Percentiles rank a stretch among this genome's conserved stretches.
These are phyloP conservation scores for Phylloporus rhodoxanthus DNA, from an alignment of 768 basidiomycete genomes.

Conservation along the genomic window DNA sequence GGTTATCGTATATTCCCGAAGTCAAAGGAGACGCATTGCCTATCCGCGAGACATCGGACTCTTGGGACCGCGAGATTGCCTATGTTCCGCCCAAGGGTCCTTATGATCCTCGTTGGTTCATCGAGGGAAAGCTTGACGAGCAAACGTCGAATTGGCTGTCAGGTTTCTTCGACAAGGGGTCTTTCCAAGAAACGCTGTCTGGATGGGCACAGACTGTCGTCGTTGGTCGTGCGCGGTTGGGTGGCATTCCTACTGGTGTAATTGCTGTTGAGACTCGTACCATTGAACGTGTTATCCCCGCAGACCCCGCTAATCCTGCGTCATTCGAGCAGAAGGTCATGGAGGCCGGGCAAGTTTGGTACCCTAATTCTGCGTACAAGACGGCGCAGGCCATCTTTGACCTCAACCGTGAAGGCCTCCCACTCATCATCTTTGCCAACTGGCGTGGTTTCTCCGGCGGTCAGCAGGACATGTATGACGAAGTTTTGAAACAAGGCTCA, in stretches of 20 bases:
- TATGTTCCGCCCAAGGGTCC: conserved; percentile 90
- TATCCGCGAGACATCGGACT: conserved; percentile 62
- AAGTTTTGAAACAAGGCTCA: conserved; percentile 92
- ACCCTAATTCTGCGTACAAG: conserved; percentile 98
- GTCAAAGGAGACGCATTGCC: conserved; percentile 76
- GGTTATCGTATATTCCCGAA: conserved; percentile 92
- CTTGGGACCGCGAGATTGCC: conserved; percentile 89
- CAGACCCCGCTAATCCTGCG: conserved; percentile 94
- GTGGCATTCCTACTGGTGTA: conserved; percentile 95
- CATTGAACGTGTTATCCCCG: conserved; percentile 93
- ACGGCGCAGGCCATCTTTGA: conserved; percentile 99
- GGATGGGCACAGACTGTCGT: conserved; percentile 99
- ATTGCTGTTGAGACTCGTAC: conserved; percentile 98
- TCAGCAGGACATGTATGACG: conserved; percentile 99
- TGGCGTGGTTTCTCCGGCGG: conserved; percentile 99
- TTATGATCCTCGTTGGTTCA: conserved; percentile 98
- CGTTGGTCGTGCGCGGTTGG: conserved; percentile 90
- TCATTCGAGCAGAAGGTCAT: conserved; percentile 97
- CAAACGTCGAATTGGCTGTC: conserved; percentile 65
- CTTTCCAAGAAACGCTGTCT: conserved; percentile 97
- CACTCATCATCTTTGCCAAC: conserved; percentile 98
- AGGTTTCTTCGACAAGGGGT: conserved; percentile 96
- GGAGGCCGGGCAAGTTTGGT: conserved; percentile 99
- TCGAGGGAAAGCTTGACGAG: conserved; percentile 91
- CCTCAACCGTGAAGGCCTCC: conserved; percentile 94